phyloP scores from a whole-genome alignment of 2,329 filamentous ascomycete species.

The Penicillium sp. region DNA sequence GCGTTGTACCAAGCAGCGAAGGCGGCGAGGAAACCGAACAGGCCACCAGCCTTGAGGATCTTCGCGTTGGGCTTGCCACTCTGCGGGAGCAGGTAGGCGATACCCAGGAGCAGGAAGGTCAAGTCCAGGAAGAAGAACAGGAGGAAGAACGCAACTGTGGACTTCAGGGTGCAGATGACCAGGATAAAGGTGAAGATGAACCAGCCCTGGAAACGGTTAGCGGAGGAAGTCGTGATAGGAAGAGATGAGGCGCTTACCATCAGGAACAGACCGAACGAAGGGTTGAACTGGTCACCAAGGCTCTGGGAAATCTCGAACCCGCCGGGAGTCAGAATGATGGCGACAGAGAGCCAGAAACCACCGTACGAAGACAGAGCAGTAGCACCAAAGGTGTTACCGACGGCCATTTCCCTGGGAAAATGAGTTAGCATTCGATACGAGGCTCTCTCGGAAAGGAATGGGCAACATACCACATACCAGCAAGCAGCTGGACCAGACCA shows the following conservation, averaged over 20 bases:
- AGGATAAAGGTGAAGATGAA: constrained; percentile 79
- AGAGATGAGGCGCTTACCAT: constrained; percentile 42
- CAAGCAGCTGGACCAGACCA: constrained; percentile 71
- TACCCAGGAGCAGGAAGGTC: constrained; percentile 67
- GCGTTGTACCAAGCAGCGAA: constrained; percentile 87
- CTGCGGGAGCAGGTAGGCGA: constrained; percentile 55
- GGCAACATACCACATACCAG: constrained; percentile 72
- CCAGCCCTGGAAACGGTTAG: constrained; percentile 53
- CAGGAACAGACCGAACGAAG: constrained; percentile 69
- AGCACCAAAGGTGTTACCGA: constrained; percentile 83
- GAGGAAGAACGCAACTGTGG: constrained; percentile 71
- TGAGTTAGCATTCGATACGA: not conserved
- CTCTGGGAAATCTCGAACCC: constrained; percentile 56
- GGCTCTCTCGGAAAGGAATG: not conserved
- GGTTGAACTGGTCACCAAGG: constrained; percentile 48
- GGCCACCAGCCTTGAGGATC: constrained; percentile 66
- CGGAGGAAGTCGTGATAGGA: not conserved
- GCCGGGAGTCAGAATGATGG: constrained; percentile 64
- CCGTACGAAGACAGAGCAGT: constrained; percentile 77
- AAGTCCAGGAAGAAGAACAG: constrained; percentile 75
- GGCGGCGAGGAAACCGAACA: constrained; percentile 74
- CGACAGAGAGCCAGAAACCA: constrained; percentile 77
- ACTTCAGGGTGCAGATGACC: constrained; percentile 68
- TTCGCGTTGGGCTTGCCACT: constrained; percentile 39
- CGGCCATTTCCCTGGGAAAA: constrained; percentile 67